Evolutionary conservation across 306 rosid genomes (phyloP).

Genomic region (Myrica gale): DNA sequence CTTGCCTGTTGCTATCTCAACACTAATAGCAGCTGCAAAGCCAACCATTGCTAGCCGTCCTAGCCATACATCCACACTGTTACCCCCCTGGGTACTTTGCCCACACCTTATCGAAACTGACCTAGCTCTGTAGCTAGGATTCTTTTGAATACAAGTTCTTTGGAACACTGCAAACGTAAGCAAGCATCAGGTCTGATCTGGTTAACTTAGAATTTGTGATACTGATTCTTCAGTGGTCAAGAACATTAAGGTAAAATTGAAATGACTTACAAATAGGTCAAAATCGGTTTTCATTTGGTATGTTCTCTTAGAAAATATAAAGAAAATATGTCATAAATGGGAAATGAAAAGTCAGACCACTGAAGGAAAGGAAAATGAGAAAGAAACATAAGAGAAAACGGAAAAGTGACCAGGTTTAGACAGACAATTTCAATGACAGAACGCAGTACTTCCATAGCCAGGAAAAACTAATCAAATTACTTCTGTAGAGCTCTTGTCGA

Average conservation of each 20-base stretch:
- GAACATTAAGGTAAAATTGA: slow-evolving; percentile 4
- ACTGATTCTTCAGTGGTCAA: background rate
- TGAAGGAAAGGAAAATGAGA: background rate
- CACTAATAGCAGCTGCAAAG: slow-evolving; percentile 67
- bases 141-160: slow-evolving; percentile 43
- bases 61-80: slow-evolving; percentile 74
- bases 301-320: background rate
- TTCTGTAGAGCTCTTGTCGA: background rate
- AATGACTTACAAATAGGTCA: background rate
- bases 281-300: background rate
- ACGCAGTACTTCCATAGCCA: background rate
- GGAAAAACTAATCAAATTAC: background rate
- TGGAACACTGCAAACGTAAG: slow-evolving; percentile 43
- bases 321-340: no score
- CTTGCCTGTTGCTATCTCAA: slow-evolving; percentile 82
- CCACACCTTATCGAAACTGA: slow-evolving; percentile 68
- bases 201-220: background rate
- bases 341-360: background rate
- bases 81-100: slow-evolving; percentile 57
- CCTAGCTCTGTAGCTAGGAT: slow-evolving; percentile 37
- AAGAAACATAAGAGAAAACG: background rate
- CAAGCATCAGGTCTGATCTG: slow-evolving; percentile 17
- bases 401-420: background rate
- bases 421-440: background rate
- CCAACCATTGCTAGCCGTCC: slow-evolving; percentile 93